These are phyloP conservation scores for Nepenthes alata DNA, from an alignment of 179 eudicot genomes.

Conservation along the genomic window DNA sequence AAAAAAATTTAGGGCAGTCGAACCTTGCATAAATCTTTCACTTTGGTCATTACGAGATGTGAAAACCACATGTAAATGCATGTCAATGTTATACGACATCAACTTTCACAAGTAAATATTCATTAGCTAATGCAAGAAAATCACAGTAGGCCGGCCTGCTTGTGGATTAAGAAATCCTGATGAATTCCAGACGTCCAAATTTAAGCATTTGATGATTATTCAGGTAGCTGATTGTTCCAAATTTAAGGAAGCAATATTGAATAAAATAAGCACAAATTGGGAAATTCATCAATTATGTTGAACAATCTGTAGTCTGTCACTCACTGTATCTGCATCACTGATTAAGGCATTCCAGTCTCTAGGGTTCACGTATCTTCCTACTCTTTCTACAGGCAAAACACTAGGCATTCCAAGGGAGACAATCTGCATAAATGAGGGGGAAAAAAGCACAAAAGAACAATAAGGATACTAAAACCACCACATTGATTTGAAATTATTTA, in stretches of 20 bases:
- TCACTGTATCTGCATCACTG: conserved; percentile 78
- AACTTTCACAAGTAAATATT: no score
- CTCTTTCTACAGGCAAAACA: conserved; percentile 78
- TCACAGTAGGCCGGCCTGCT: no score
- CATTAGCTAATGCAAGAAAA: no score
- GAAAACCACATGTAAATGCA: no score
- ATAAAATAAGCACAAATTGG: no score
- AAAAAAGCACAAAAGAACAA: not conserved
- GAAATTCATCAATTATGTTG: not conserved
- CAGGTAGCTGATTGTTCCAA: no score
- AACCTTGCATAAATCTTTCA: not conserved
- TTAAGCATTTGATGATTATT: no score
- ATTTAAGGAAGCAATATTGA: no score
- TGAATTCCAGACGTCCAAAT: no score
- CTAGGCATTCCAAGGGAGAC: conserved; percentile 95
- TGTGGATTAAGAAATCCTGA: not conserved
- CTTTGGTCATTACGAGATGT: no score
- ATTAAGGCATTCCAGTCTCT: conserved; percentile 77
- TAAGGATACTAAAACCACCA: not conserved
- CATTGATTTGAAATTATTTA: not conserved
- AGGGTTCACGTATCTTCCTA: conserved; percentile 78
- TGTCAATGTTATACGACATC: no score
- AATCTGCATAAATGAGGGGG: conserved; percentile 32
- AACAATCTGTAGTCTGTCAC: conserved; percentile 4
- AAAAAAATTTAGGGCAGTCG: conserved; percentile 2